phyloP scores from a whole-genome alignment of 768 basidiomycete species.

The Tulasnella sp. region DNA sequence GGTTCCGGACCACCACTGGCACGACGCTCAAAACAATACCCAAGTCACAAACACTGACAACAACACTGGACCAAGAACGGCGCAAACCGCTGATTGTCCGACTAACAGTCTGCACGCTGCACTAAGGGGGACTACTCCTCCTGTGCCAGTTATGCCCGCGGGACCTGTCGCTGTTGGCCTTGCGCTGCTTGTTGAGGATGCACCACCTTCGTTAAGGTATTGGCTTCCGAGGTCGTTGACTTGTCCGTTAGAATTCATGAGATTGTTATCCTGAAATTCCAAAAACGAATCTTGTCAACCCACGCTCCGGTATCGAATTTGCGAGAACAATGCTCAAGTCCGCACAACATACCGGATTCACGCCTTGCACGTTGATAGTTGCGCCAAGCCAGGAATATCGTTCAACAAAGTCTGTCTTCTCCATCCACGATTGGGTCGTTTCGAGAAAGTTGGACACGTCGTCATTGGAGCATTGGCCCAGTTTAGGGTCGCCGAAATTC shows the following conservation, averaged over 20 bases:
- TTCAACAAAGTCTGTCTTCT: slow-evolving; percentile 51
- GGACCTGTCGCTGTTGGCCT: background rate
- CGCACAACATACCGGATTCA: slow-evolving; percentile 45
- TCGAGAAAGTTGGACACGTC: slow-evolving; percentile 51
- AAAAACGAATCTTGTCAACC: background rate
- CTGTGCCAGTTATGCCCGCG: background rate
- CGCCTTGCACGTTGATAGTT: slow-evolving; percentile 49
- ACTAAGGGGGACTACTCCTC: background rate
- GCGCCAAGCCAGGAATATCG: slow-evolving; percentile 62
- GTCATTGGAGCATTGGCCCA: slow-evolving; percentile 46
- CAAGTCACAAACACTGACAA: background rate
- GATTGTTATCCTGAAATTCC: background rate
- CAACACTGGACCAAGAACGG: background rate
- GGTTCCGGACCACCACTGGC: background rate
- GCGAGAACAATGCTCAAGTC: background rate
- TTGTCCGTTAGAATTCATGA: background rate
- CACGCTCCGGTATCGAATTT: background rate
- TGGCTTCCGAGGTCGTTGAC: background rate
- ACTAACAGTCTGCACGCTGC: background rate
- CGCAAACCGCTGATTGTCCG: background rate
- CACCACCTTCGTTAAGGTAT: background rate
- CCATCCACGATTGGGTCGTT: slow-evolving; percentile 53
- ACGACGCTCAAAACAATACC: background rate
- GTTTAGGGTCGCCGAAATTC: slow-evolving; percentile 30
- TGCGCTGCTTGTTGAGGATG: background rate